These are phyloP conservation scores for Paracoccidioides brasiliensis DNA, from an alignment of 2,329 filamentous ascomycete species.

Conservation along the genomic window DNA sequence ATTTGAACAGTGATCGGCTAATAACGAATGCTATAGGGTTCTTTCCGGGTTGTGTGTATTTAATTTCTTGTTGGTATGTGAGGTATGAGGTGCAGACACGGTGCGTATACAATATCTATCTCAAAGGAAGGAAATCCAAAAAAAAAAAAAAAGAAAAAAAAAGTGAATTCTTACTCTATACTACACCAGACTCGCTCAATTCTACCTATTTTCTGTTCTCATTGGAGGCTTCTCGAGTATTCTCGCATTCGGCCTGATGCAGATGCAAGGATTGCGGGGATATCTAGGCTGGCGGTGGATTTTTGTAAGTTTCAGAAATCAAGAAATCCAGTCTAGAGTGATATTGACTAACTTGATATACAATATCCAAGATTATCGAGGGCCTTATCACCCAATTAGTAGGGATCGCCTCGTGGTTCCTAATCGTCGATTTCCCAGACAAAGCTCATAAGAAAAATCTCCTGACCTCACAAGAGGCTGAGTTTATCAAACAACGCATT, in stretches of 20 bases:
- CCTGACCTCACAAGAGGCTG: constrained; percentile 28
- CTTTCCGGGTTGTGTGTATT: constrained; percentile 47
- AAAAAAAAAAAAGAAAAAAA: background rate
- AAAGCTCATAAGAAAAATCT: constrained; percentile 19
- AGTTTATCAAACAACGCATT: constrained; percentile 38
- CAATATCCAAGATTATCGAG: constrained; percentile 29
- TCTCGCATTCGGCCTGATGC: constrained; percentile 29
- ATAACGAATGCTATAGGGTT: constrained; percentile 6
- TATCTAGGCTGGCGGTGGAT: constrained; percentile 42
- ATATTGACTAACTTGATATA: background rate
- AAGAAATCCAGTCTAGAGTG: background rate
- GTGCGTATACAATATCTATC: constrained; percentile 14
- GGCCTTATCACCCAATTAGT: constrained; percentile 22
- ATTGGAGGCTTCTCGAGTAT: constrained; percentile 37
- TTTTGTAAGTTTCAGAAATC: constrained; percentile 23
- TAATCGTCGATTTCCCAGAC: constrained; percentile 27
- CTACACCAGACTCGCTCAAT: constrained; percentile 30
- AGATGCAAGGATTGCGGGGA: constrained; percentile 32
- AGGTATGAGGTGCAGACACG: constrained; percentile 24
- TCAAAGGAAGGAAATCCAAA: background rate
- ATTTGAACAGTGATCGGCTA: background rate
- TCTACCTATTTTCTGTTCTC: constrained; percentile 38
- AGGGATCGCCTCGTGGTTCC: constrained; percentile 16
- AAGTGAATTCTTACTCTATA: constrained; percentile 18
- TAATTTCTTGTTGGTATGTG: constrained; percentile 55